These are phyloP conservation scores for Lipomyces chichibuensis DNA, from an alignment of 805 yeast genomes.

Conservation along the genomic window DNA sequence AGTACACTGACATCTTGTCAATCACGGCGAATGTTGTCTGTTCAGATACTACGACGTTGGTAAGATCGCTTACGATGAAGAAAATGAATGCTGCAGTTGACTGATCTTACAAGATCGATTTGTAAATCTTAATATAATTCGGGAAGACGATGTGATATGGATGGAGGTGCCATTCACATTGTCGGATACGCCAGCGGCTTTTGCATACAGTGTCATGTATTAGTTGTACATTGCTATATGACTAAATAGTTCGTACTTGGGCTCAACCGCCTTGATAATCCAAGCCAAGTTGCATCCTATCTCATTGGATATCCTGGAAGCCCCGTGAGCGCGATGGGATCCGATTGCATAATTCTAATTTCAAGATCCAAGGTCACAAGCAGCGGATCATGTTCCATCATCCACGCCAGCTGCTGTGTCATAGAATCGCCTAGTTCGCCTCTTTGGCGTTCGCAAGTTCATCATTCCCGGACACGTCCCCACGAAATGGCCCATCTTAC, in stretches of 20 bases:
- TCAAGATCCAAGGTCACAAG: no score
- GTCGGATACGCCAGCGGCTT: not conserved
- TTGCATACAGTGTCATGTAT: not conserved
- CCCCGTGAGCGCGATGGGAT: no score
- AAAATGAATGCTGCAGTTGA: not conserved
- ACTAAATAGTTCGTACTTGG: no score
- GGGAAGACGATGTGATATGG: not conserved
- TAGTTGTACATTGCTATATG: not conserved
- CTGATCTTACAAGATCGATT: not conserved
- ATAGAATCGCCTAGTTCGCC: not conserved
- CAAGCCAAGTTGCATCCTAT: no score
- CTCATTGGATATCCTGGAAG: no score
- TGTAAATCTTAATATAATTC: not conserved
- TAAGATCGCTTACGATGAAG: not conserved
- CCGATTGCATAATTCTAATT: no score
- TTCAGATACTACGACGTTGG: not conserved
- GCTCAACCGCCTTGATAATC: no score
- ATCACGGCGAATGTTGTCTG: not conserved
- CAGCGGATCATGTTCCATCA: not conserved
- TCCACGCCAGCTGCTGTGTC: not conserved
- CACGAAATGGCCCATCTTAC: not conserved
- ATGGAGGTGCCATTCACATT: not conserved
- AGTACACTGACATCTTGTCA: not conserved
- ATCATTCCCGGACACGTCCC: not conserved
- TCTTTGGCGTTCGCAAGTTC: no score